Evolutionary conservation across 2,329 filamentous ascomycete species (phyloP).

Genomic region (Colletotrichum destructivum): DNA sequence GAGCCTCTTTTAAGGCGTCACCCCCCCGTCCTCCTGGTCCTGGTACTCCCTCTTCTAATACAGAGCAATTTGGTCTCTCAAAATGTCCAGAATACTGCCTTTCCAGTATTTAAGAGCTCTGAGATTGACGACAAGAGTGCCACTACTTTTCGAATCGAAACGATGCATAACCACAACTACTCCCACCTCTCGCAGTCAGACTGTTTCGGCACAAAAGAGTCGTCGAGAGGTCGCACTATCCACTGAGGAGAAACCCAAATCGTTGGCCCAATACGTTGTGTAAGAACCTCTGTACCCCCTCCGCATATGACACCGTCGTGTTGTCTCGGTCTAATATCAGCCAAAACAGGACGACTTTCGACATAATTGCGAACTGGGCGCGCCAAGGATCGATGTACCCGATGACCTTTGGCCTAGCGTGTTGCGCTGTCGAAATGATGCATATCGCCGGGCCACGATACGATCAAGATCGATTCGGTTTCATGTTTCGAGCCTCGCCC

Average conservation of each 20-base stretch:
- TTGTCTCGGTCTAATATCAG: background rate
- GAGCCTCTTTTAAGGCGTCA: background rate
- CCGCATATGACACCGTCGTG: background rate
- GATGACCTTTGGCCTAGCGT: slow-evolving; percentile 89
- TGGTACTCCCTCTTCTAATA: background rate
- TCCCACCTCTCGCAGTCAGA: background rate
- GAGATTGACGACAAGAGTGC: background rate
- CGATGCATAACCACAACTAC: background rate
- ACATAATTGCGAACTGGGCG: slow-evolving; percentile 86
- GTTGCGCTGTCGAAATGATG: slow-evolving; percentile 95
- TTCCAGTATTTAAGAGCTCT: too few relatives aligned
- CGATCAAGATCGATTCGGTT: slow-evolving; percentile 89
- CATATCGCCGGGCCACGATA: slow-evolving; percentile 90
- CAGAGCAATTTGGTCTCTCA: background rate
- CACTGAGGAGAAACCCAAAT: background rate
- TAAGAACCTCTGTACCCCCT: background rate
- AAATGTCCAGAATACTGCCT: background rate
- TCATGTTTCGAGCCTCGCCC: slow-evolving; percentile 91
- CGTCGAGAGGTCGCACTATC: background rate
- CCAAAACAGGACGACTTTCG: slow-evolving; percentile 76
- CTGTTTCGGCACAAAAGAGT: background rate
- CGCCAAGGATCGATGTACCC: slow-evolving; percentile 90
- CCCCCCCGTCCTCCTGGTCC: background rate
- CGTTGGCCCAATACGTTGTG: background rate
- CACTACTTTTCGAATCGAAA: too few relatives aligned